Base-by-base conservation (phyloP, 2,329 filamentous ascomycete genomes). In the Pseudocercospora pini-densiflorae region DNA sequence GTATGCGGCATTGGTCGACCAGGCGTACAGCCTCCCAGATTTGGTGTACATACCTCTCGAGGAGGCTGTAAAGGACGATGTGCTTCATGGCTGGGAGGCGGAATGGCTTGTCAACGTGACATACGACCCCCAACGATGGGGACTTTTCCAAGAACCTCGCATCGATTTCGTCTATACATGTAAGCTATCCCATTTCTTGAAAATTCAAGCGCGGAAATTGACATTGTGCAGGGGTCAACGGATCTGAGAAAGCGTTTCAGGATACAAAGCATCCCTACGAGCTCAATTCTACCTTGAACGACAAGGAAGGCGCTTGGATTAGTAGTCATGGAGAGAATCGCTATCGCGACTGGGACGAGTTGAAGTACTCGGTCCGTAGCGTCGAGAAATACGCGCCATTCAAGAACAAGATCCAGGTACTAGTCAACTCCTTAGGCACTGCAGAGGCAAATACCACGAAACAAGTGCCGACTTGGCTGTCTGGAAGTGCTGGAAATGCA, bases 351-450 rank as follows among this genome's bases (percentile, higher is more conserved):
- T 64, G 62, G 62, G 57, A 64, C 16, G 62, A 64, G 62, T 14
- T 61, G 43, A 64, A 47, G n/a, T 64, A 64, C n/a, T 64, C 62
- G 4, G 21, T 64, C 6, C 55, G 62, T 5, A 64, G 62, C 21
- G 33, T 64, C 0, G 45, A 55, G 57, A 33, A 29, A 14, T 45
- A 61, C 33, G 62, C 62, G 2, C 62, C 55, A 3, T 64, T 64
- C 49, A 57, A 54, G 10, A 64, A 64, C 62, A 64, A 64, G 55
- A 64, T 64, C 16, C 62, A 64, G 24, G 10, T 64, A 1, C 31
- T 64, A 81, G 62, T 61, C 19, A 64, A 60, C 14, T 53, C 62
- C 10, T 54, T 62, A 19, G n/a, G 8, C 27, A 57, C 54, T 16
- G 14, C 36, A 5, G n/a, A 29, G 12, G 49, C 10, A 5, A 12